Evolutionary conservation across 129 eudicot species (phyloP).

Genomic region (Tagetes patula): DNA sequence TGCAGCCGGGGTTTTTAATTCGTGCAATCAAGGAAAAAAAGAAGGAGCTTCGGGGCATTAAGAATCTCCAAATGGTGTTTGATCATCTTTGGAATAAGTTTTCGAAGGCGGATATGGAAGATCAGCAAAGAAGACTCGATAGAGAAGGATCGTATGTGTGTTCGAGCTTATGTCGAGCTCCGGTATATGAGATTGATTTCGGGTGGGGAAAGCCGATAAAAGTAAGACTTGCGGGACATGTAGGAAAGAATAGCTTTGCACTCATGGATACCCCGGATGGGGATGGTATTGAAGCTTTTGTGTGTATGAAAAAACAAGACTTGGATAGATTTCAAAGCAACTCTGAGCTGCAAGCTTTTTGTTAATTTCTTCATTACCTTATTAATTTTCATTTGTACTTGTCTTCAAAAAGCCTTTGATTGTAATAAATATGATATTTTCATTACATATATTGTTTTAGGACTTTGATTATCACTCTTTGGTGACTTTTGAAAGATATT

Average conservation of each 20-base stretch:
- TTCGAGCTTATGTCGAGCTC: not conserved
- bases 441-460: no score
- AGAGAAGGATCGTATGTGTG: not conserved
- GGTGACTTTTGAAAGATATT: no score
- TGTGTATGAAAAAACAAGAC: not conserved
- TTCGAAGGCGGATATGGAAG: not conserved
- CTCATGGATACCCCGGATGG: not conserved
- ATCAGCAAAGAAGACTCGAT: not conserved
- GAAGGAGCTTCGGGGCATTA: not conserved
- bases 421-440: no score
- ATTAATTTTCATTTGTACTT: no score
- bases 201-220: slow-evolving; percentile 17
- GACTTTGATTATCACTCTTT: no score
- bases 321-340: not conserved
- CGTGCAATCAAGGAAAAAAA: not conserved
- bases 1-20: not conserved
- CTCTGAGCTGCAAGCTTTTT: not conserved
- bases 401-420: no score
- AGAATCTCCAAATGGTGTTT: not conserved
- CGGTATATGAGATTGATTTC: not conserved
- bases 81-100: not conserved
- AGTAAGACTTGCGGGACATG: not conserved
- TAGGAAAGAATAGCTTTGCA: not conserved
- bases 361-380: not conserved
- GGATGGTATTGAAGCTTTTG: slow-evolving; percentile 7